A percentile compares a stretch with the other conserved stretches of the same genome.
Evolutionary conservation across 2,329 filamentous ascomycete genomes (phyloP).

Genomic region (Ophiocordyceps unilateralis): DNA sequence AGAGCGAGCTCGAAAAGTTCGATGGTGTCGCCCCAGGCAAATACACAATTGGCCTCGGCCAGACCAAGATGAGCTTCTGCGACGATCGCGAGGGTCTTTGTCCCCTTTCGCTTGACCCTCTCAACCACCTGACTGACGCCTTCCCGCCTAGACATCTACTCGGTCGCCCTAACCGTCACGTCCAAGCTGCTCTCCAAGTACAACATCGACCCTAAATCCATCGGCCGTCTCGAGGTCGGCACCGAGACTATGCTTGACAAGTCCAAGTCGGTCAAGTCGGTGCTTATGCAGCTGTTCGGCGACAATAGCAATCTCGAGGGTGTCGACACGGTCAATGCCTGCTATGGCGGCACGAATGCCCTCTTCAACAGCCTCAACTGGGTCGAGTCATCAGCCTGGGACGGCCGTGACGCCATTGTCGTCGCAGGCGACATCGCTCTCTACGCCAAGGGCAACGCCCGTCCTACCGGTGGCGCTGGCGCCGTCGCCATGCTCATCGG

Average conservation of each 20-base stretch:
- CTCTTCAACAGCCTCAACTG: slow-evolving; percentile 73
- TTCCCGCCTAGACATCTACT: slow-evolving; percentile 74
- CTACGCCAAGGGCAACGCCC: slow-evolving; percentile 68
- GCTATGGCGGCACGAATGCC: slow-evolving; percentile 75
- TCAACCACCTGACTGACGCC: neutral
- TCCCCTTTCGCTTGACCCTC: slow-evolving; percentile 3
- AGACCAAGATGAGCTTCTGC: slow-evolving; percentile 87
- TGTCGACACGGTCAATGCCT: slow-evolving; percentile 69
- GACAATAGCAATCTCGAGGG: slow-evolving; percentile 75
- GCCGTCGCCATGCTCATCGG: slow-evolving; percentile 65
- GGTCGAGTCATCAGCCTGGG: slow-evolving; percentile 76
- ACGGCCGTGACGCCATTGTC: slow-evolving; percentile 66
- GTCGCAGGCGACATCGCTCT: slow-evolving; percentile 71
- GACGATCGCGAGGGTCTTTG: slow-evolving; percentile 68
- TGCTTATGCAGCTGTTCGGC: slow-evolving; percentile 73
- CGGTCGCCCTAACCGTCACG: slow-evolving; percentile 60
- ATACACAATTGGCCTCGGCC: slow-evolving; percentile 81
- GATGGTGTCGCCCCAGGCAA: slow-evolving; percentile 70
- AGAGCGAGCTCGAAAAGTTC: slow-evolving; percentile 69
- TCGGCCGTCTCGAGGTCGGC: slow-evolving; percentile 70
- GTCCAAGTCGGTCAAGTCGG: slow-evolving; percentile 80
- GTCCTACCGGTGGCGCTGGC: slow-evolving; percentile 66
- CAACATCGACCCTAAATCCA: slow-evolving; percentile 59
- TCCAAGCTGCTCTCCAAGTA: slow-evolving; percentile 70
- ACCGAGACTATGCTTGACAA: slow-evolving; percentile 79